Conservation (phyloP, 1,284 basidiomycete genomes). For the Stygiomarasmius scandens region DNA sequence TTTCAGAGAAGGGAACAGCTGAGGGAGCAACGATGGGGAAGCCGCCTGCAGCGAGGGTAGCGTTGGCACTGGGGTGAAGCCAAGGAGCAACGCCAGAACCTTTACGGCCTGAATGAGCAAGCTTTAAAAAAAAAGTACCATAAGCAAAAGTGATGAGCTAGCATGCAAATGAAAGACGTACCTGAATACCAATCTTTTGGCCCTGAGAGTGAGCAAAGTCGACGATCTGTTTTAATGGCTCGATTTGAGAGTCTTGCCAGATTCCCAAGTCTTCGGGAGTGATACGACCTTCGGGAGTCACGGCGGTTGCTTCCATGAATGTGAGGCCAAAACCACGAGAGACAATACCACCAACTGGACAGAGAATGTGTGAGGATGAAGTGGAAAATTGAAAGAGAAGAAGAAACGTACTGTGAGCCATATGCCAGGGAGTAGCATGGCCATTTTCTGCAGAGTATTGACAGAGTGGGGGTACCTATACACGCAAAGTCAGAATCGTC, state of each 20-base stretch:
- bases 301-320: slow-evolving; percentile 63
- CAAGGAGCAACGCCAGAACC: slow-evolving; percentile 64
- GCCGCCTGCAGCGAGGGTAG: slow-evolving; percentile 57
- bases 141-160: slow-evolving; percentile 49
- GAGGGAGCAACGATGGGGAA: slow-evolving; percentile 73
- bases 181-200: slow-evolving; percentile 76
- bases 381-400: no score
- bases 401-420: slow-evolving; percentile 38
- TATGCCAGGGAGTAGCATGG: slow-evolving; percentile 43
- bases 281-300: slow-evolving; percentile 62
- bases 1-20: slow-evolving; percentile 52
- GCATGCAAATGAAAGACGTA: slow-evolving; percentile 74
- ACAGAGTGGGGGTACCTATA: slow-evolving; percentile 57
- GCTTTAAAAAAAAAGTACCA: slow-evolving; percentile 43
- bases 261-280: slow-evolving; percentile 60
- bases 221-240: slow-evolving; percentile 66
- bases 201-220: slow-evolving; percentile 77
- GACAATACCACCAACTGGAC: slow-evolving; percentile 53
- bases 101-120: slow-evolving; percentile 59
- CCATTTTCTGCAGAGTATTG: slow-evolving; percentile 67
- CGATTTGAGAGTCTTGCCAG: slow-evolving; percentile 78
- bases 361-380: neutral
- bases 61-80: slow-evolving; percentile 41
- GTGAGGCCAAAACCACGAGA: slow-evolving; percentile 54
- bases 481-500: neutral